Evolutionary conservation across 345 rosid species (phyloP).

Genomic region (Aurinia saxatilis): DNA sequence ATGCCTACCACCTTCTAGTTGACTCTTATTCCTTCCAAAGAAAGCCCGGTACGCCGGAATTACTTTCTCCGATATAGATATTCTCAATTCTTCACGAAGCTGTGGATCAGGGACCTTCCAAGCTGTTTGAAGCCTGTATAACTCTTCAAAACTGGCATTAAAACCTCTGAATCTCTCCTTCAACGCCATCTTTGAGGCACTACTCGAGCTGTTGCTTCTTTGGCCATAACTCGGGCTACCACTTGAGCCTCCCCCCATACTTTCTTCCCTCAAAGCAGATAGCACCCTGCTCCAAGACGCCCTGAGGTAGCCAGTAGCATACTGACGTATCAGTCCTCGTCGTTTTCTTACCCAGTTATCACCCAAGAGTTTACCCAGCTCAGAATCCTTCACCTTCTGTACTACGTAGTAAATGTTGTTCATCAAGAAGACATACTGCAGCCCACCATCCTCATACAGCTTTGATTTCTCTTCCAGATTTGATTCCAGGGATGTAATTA

Average conservation of each 20-base stretch:
- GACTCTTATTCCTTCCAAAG: conserved; percentile 73
- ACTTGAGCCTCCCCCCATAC: conserved; percentile 57
- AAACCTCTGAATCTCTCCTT: conserved; percentile 88
- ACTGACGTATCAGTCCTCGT: conserved; percentile 70
- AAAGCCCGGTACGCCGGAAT: conserved; percentile 89
- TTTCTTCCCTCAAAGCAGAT: conserved; percentile 78
- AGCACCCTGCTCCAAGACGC: conserved; percentile 81
- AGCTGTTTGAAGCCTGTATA: conserved; percentile 77
- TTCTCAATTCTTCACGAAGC: conserved; percentile 88
- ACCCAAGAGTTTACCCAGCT: conserved; percentile 71
- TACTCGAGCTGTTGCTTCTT: conserved; percentile 33
- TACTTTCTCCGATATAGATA: conserved; percentile 86
- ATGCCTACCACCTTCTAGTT: conserved; percentile 76
- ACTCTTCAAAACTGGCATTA: conserved; percentile 83
- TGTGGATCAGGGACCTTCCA: conserved; percentile 97
- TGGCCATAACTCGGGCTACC: conserved; percentile 52
- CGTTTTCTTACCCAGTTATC: conserved; percentile 91
- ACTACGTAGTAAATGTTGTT: conserved; percentile 83
- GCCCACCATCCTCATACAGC: conserved; percentile 68
- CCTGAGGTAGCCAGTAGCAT: conserved; percentile 88
- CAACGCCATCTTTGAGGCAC: conserved; percentile 66
- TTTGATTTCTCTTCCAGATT: conserved; percentile 88
- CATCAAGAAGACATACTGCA: conserved; percentile 75
- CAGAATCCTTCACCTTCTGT: conserved; percentile 89
- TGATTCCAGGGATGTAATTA: conserved; percentile 58